phyloP scores from a whole-genome alignment of 2,329 filamentous ascomycete genomes.

The Tolypocladium nubicola region DNA sequence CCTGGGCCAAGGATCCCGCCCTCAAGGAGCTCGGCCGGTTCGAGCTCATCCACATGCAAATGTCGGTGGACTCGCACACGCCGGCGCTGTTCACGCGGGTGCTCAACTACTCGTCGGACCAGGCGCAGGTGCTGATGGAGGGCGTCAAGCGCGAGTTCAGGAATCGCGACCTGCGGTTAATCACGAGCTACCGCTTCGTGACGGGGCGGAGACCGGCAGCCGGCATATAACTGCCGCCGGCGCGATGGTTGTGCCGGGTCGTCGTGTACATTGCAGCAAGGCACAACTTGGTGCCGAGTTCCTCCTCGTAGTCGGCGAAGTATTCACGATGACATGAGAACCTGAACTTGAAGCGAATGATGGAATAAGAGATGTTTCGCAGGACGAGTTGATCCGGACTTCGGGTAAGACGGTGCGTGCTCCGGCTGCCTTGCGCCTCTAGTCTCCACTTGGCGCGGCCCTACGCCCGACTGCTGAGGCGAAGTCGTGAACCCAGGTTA shows the following conservation, averaged over 20 bases:
- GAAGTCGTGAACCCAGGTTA: not conserved
- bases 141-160: slow-evolving; percentile 28
- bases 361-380: not conserved
- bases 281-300: no score
- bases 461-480: not conserved
- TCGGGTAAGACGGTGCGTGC: no score
- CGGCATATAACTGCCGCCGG: not conserved
- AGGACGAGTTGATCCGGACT: not conserved
- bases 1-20: slow-evolving; percentile 24
- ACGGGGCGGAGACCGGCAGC: slow-evolving; percentile 14
- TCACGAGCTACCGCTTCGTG: slow-evolving; percentile 24
- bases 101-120: slow-evolving; percentile 26
- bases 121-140: slow-evolving; percentile 28
- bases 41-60: slow-evolving; percentile 29
- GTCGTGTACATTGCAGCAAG: no score
- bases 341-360: not conserved
- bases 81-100: slow-evolving; percentile 28
- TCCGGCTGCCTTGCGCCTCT: not conserved
- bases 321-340: not conserved
- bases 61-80: slow-evolving; percentile 30
- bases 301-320: not conserved
- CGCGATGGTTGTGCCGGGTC: not conserved
- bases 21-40: slow-evolving; percentile 25
- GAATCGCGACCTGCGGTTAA: slow-evolving; percentile 19
- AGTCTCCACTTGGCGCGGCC: no score